Percentiles rank a stretch among this genome's conserved stretches.
Conservation (phyloP, 306 rosid species). For the Hippophae tibetana region DNA sequence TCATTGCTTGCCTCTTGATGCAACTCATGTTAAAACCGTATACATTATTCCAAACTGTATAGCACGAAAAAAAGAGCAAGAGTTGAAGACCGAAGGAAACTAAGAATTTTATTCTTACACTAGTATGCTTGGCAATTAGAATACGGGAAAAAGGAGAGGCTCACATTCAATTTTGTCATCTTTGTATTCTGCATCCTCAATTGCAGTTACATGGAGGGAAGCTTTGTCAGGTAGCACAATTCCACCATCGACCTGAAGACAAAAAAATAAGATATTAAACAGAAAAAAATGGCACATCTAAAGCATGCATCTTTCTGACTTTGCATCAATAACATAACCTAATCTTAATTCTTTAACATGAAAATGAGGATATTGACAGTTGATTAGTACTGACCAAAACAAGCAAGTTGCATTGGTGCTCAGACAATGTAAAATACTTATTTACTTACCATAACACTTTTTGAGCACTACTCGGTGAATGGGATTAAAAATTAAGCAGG, state of each 20-base stretch:
- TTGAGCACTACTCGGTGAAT: too few relatives aligned
- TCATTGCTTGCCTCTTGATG: constrained; percentile 92
- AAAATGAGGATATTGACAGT: too few relatives aligned
- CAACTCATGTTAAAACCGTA: constrained; percentile 98
- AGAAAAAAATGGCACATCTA: too few relatives aligned
- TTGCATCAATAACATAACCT: too few relatives aligned
- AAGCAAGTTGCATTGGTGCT: too few relatives aligned
- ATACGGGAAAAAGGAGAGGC: neutral
- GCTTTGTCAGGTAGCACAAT: constrained; percentile 83
- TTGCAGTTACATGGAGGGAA: constrained; percentile 75
- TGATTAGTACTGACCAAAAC: too few relatives aligned
- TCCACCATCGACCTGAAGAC: constrained; percentile 61
- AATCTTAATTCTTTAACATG: too few relatives aligned
- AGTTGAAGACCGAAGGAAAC: neutral
- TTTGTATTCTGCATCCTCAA: constrained; percentile 95
- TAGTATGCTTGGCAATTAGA: neutral
- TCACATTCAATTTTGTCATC: constrained; percentile 98
- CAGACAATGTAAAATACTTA: too few relatives aligned
- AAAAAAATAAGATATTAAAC: neutral
- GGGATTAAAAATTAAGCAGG: too few relatives aligned
- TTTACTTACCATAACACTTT: too few relatives aligned
- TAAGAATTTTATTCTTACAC: neutral
- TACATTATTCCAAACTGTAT: constrained; percentile 84
- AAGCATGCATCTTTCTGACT: too few relatives aligned
- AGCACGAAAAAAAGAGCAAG: constrained; percentile 6